Percentiles rank a stretch among this genome's conserved stretches.
phyloP scores from a whole-genome alignment of 768 basidiomycete genomes.

The Royoungia palumana region DNA sequence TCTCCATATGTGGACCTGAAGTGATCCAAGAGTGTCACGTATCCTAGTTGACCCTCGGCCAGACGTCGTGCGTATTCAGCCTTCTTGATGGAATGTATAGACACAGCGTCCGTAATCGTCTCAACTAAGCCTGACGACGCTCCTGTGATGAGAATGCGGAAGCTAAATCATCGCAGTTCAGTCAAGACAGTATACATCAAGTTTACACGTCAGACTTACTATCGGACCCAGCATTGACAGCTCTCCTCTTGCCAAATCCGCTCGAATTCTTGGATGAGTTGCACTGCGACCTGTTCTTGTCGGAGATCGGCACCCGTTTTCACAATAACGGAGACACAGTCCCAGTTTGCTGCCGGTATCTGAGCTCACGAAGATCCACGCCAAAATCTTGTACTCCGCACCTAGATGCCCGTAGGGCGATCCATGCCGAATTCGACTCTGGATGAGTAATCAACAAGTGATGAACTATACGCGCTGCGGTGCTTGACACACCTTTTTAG shows the following conservation, averaged over 20 bases:
- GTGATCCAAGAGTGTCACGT: conserved; percentile 90
- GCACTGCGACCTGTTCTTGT: conserved; percentile 96
- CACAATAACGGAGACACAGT: conserved; percentile 95
- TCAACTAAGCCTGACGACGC: conserved; percentile 92
- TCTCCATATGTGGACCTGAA: conserved; percentile 90
- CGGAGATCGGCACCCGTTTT: conserved; percentile 96
- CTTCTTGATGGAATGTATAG: conserved; percentile 99
- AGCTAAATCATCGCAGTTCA: conserved; percentile 47
- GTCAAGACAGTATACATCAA: background rate
- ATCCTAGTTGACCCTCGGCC: conserved; percentile 73
- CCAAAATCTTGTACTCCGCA: conserved; percentile 30
- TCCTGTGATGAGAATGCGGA: conserved; percentile 94
- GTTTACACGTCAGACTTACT: conserved; percentile 45
- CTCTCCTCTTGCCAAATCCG: conserved; percentile 94
- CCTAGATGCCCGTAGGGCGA: conserved; percentile 97
- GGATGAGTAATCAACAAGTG: conserved; percentile 2
- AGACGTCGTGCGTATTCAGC: conserved; percentile 91
- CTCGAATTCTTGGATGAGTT: conserved; percentile 90
- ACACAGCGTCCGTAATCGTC: conserved; percentile 97
- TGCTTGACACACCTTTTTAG: conserved; percentile 70
- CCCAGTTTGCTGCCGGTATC: conserved; percentile 58
- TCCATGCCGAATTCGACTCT: conserved; percentile 83
- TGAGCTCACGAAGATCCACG: conserved; percentile 6
- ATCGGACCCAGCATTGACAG: conserved; percentile 90
- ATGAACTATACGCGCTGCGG: background rate